These are phyloP conservation scores for Picea abies DNA, from an alignment of 83 land plant genomes.

Conservation along the genomic window DNA sequence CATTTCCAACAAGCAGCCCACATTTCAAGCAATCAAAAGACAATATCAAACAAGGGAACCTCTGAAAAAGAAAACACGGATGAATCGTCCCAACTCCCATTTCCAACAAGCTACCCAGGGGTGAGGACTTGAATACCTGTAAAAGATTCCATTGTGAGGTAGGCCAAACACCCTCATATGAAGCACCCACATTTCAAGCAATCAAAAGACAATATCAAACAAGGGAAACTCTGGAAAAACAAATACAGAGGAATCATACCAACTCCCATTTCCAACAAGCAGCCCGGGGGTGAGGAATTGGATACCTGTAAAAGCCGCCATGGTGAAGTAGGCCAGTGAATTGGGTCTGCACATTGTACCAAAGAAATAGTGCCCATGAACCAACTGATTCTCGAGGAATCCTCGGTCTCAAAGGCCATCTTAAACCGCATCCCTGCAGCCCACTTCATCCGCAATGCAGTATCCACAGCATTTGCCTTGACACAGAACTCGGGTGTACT, in stretches of 20 bases:
- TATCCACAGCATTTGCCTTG: conserved; percentile 68
- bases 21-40: too few species aligned
- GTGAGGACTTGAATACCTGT: background rate
- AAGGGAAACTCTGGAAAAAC: too few species aligned
- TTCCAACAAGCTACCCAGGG: background rate
- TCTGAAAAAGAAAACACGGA: too few species aligned
- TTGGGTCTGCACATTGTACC: conserved; percentile 86
- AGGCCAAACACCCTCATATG: background rate
- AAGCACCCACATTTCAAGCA: too few species aligned
- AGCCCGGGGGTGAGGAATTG: background rate
- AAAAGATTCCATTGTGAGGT: background rate
- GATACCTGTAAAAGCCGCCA: conserved; percentile 98
- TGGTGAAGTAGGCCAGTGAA: conserved; percentile 94
- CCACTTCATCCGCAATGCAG: conserved; percentile 87
- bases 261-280: background rate
- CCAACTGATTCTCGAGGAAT: conserved; percentile 98
- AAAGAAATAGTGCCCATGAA: conserved; percentile 95
- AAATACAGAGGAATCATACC: background rate
- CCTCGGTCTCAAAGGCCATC: conserved; percentile 99
- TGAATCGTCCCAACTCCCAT: background rate
- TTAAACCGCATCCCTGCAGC: conserved; percentile 94
- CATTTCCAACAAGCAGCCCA: background rate
- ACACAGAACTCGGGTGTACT: conserved; percentile 97
- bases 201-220: too few species aligned
- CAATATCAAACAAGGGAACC: too few species aligned